Evolutionary conservation across 768 basidiomycete genomes (phyloP), one percentile per base, ranked within the genome.

Genomic region (Auriscalpium orientale): DNA sequence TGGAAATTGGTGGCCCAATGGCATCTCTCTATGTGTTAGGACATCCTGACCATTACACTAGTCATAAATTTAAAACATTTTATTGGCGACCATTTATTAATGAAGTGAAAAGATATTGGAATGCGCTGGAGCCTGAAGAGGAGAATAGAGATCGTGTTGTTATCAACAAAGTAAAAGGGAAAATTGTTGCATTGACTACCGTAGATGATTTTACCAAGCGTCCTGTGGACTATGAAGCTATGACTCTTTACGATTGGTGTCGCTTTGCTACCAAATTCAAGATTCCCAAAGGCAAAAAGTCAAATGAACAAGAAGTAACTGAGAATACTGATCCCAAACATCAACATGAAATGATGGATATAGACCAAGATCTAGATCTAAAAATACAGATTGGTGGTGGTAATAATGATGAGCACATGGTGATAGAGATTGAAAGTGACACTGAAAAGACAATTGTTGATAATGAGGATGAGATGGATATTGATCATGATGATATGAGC

Each of bases 41-140:
- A 4, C 60, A 70, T 52, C 72, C 70, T 16, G 75, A 76, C 56
- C 72, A 73, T 22, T 75, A 75, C 53, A 74, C 71, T 0, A 69
- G 64, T 53, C 70, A 73, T 55, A 61, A 36, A 13, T 76, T 75
- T 61, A 56, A 64, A 1, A 38, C 61, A 4, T 68, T 73, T 33
- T 71, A 59, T 51, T 77, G 73, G 74, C 49, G 59, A 45, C 48
- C 48, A 11, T 76, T 57, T 67, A 65, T 74, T 0, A 10, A 38
- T 16, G 66, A 71, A 37, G 70, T 60, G 0, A 18, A 53, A 18
- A 46, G 51, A 12, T 36, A 50, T 2, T 71, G 67, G 61, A 36
- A 45, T 9, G 50, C 35, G 18, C n/a, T 9, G 12, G 50, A 40
- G 12, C 16, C 49, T 8, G 11, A 44, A 12, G 51, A 54, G 1